phyloP scores from a whole-genome alignment of 2,329 filamentous ascomycete genomes.

The Annulohypoxylon truncatum region DNA sequence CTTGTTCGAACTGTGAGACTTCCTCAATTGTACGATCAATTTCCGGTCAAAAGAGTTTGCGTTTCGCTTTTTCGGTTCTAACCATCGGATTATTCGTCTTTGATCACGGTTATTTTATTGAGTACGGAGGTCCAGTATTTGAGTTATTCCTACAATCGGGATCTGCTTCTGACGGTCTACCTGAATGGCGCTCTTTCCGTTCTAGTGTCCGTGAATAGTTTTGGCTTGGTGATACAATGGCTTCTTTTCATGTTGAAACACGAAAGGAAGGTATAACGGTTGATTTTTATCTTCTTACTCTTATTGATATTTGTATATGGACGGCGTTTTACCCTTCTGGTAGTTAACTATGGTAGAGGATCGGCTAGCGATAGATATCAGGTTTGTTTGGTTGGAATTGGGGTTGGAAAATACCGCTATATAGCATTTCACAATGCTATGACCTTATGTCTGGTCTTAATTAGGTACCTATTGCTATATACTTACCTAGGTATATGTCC shows the following conservation, averaged over 20 bases:
- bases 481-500: too few relatives aligned
- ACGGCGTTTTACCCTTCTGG: not conserved
- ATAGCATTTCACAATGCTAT: slow-evolving; percentile 1
- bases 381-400: not conserved
- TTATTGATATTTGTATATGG: slow-evolving; percentile 1
- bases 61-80: not conserved
- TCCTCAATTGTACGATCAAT: slow-evolving; percentile 67
- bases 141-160: too few relatives aligned
- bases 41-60: slow-evolving; percentile 28
- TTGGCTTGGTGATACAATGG: too few relatives aligned
- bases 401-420: not conserved
- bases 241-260: too few relatives aligned
- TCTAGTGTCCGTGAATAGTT: too few relatives aligned
- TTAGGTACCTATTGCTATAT: not conserved
- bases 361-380: slow-evolving; percentile 1
- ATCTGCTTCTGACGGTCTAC: too few relatives aligned
- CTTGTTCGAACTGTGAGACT: slow-evolving; percentile 68
- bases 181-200: too few relatives aligned
- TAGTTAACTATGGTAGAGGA: not conserved
- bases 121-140: too few relatives aligned
- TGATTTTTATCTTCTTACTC: not conserved
- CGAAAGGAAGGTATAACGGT: not conserved
- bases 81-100: not conserved
- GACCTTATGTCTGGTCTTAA: not conserved
- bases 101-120: too few relatives aligned